Evolutionary conservation across 2,329 filamentous ascomycete genomes (phyloP), one percentile per base, ranked within the genome.

Genomic region (Chrysoporthe cubensis): DNA sequence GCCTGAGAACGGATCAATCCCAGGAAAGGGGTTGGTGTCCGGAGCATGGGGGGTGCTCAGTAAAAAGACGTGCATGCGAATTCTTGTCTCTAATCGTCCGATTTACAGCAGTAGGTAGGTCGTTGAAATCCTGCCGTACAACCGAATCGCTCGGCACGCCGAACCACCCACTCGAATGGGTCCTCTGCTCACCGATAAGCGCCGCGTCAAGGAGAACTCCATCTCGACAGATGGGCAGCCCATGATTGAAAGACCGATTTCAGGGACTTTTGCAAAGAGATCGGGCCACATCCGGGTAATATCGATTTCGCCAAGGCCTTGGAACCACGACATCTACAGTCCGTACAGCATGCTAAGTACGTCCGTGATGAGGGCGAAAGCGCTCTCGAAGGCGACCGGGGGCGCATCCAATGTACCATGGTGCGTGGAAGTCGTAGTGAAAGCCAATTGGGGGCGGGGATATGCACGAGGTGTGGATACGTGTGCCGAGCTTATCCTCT

Each of bases 381-480:
- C 8, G 37, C 4, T 44, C n/a, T 34, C 14, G 37, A 13, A 21
- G n/a, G 26, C n/a, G 4, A 32, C 16, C 8, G 58, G 58, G 58
- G 42, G 21, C 37, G 37, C 1, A n/a, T 44, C 5, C 40, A n/a
- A 18, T 11, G n/a, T 32, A 42, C 21, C 14, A 16, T 14, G 34
- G 6, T 21, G 1, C n/a, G n/a, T 13, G 40, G 57, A 18, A 37
- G 60, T 11, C 21, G 52, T 32, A 40, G 43, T 4, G 40, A 34
- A 21, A 14, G n/a, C 65, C 67, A 67, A 67, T 67, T 37, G 43
- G 62, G 61, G 16, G 52, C 32, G 4, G 4, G 26, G 43, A 67
- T 54, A 43, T 54, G 58, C 44, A 56, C 14, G 52, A 60, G 14
- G 14, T 59, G 48, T 65, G 62, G 65, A 43, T 14, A 50, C 50